A percentile compares a stretch with the other conserved stretches of the same genome.
phyloP scores from a whole-genome alignment of 2,329 filamentous ascomycete genomes.

The Ascocoryne sarcoides region DNA sequence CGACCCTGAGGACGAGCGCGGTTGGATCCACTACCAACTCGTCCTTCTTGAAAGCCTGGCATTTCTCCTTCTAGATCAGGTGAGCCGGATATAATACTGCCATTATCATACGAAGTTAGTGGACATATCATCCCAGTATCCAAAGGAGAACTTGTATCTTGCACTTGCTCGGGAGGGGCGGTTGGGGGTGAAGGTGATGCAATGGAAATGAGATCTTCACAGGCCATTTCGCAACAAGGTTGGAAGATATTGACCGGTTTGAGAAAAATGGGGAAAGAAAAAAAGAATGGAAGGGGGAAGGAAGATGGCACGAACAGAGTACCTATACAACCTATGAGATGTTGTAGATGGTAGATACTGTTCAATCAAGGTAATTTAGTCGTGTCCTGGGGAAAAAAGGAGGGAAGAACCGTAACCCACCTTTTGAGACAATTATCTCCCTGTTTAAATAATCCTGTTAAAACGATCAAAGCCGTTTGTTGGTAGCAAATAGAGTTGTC shows the following conservation, averaged over 20 bases:
- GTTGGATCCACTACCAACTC: neutral
- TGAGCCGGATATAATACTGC: slow-evolving; percentile 5
- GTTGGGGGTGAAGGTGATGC: slow-evolving; percentile 1
- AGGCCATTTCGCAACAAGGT: neutral
- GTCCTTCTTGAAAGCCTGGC: slow-evolving; percentile 6
- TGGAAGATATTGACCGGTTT: neutral
- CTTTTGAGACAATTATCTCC: slow-evolving; percentile 2
- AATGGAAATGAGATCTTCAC: slow-evolving; percentile 3
- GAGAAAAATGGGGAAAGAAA: neutral
- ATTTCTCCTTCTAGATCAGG: slow-evolving; percentile 1
- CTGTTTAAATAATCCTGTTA: neutral
- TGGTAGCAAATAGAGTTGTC: neutral
- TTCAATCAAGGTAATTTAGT: slow-evolving; percentile 8
- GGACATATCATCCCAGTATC: slow-evolving; percentile 18
- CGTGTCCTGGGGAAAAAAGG: slow-evolving; percentile 2
- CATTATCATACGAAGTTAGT: slow-evolving; percentile 14
- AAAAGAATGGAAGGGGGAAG: slow-evolving; percentile 2
- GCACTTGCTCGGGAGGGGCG: neutral
- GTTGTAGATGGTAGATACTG: slow-evolving; percentile 7
- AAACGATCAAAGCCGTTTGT: neutral
- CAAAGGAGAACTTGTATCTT: slow-evolving; percentile 3
- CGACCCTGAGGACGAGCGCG: neutral
- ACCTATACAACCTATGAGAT: slow-evolving; percentile 15
- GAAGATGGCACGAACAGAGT: slow-evolving; percentile 9
- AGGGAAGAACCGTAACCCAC: slow-evolving; percentile 5